phyloP scores from a whole-genome alignment of 1,284 basidiomycete genomes.

The Ceratobasidium sp. region DNA sequence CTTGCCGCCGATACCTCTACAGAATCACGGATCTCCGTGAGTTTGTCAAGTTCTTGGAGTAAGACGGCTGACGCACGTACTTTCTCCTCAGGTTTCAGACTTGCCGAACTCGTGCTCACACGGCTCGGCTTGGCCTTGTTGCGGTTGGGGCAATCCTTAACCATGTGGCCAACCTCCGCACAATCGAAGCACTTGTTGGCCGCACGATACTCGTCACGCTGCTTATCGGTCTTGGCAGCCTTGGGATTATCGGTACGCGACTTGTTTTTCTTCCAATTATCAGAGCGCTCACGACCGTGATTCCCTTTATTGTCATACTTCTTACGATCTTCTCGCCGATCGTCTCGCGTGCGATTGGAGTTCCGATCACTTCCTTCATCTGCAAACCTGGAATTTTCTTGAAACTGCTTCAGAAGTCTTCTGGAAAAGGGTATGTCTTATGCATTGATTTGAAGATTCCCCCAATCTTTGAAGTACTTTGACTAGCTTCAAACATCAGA shows the following conservation, averaged over 20 bases:
- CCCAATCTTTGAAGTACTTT: too few relatives aligned
- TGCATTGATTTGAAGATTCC: too few relatives aligned
- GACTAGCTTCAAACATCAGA: too few relatives aligned
- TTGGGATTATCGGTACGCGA: not conserved
- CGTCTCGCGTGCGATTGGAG: too few relatives aligned
- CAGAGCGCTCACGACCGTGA: too few relatives aligned
- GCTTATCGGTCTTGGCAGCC: not conserved
- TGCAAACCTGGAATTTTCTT: too few relatives aligned
- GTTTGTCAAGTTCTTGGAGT: not conserved
- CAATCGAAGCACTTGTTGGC: slow-evolving; percentile 46
- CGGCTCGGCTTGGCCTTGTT: slow-evolving; percentile 19
- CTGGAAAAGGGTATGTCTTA: too few relatives aligned
- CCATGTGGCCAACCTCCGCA: slow-evolving; percentile 16
- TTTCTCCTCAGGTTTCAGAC: not conserved
- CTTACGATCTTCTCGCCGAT: too few relatives aligned
- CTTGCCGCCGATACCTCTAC: not conserved
- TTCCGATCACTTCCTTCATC: too few relatives aligned
- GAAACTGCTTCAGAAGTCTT: too few relatives aligned
- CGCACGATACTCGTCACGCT: slow-evolving; percentile 34
- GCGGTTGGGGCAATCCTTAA: slow-evolving; percentile 40
- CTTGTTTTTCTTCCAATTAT: not conserved
- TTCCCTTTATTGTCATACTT: too few relatives aligned
- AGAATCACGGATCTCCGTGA: not conserved
- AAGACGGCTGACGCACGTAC: not conserved
- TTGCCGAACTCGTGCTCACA: not conserved